phyloP scores from a whole-genome alignment of 371 early-diverging fungal genomes.

The Mucor velutinosus region DNA sequence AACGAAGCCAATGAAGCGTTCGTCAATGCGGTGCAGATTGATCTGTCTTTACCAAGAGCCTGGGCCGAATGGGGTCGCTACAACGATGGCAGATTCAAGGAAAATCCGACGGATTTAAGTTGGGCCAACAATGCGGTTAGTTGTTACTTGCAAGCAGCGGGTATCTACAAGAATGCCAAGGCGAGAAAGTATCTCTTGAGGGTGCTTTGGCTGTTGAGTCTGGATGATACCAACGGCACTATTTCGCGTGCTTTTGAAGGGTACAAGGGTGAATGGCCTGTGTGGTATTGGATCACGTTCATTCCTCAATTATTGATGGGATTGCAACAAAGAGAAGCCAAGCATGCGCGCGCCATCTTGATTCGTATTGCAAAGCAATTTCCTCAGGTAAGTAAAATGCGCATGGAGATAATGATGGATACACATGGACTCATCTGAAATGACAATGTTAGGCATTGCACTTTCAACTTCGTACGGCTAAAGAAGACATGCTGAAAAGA shows the following conservation, averaged over 20 bases:
- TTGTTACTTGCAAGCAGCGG: conserved; percentile 96
- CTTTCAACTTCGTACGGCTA: conserved; percentile 90
- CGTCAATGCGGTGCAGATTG: conserved; percentile 91
- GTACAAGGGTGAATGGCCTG: conserved; percentile 88
- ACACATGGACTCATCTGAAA: not conserved
- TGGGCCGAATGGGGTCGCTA: conserved; percentile 99
- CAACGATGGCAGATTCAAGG: conserved; percentile 88
- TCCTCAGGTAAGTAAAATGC: conserved; percentile 75
- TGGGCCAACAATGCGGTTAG: conserved; percentile 92
- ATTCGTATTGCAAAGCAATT: conserved; percentile 92
- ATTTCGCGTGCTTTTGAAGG: conserved; percentile 84
- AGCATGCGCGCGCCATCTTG: conserved; percentile 81
- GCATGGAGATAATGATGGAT: not conserved
- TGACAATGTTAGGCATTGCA: conserved; percentile 65
- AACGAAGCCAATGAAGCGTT: conserved; percentile 96
- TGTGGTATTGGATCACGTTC: conserved; percentile 98
- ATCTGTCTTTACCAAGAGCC: conserved; percentile 84
- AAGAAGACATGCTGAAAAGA: conserved; percentile 85
- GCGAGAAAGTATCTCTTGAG: conserved; percentile 92
- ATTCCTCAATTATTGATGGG: conserved; percentile 92
- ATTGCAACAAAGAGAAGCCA: conserved; percentile 78
- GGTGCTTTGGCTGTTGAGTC: conserved; percentile 91
- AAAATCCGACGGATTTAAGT: conserved; percentile 78
- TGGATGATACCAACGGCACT: conserved; percentile 81
- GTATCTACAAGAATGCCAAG: conserved; percentile 82